Percentiles rank a stretch among this genome's conserved stretches.
Conservation (phyloP, 805 yeast genomes). For the Starmerella riodocensis region DNA sequence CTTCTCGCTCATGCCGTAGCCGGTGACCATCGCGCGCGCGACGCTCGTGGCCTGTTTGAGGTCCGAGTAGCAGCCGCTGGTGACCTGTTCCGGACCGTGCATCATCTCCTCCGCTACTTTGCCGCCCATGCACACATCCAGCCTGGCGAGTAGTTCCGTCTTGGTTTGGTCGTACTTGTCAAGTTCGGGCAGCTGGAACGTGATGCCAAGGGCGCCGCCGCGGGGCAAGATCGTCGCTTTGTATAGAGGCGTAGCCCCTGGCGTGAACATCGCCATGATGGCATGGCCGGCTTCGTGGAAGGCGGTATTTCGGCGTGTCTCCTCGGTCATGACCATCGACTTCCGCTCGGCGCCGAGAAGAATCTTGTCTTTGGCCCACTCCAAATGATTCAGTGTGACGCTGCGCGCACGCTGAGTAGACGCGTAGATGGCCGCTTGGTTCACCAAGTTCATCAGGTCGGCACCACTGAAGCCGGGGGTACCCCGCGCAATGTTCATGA, state of each 20-base stretch:
- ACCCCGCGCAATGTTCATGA: slow-evolving; percentile 84
- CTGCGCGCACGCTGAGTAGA: slow-evolving; percentile 82
- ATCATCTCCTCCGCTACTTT: slow-evolving; percentile 90
- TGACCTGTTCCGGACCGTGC: slow-evolving; percentile 82
- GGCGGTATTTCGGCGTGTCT: slow-evolving; percentile 84
- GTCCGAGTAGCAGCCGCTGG: slow-evolving; percentile 91
- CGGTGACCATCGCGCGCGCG: slow-evolving; percentile 93
- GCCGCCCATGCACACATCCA: slow-evolving; percentile 99
- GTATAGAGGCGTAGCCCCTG: slow-evolving; percentile 88
- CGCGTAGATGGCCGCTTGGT: slow-evolving; percentile 96
- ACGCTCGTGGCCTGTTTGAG: slow-evolving; percentile 77
- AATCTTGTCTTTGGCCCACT: slow-evolving; percentile 98
- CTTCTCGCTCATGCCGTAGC: slow-evolving; percentile 88
- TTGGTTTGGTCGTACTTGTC: slow-evolving; percentile 90
- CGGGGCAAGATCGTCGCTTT: slow-evolving; percentile 95
- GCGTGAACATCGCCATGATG: slow-evolving; percentile 87
- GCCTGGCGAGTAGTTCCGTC: slow-evolving; percentile 74
- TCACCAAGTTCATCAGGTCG: slow-evolving; percentile 84
- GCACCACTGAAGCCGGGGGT: slow-evolving; percentile 99
- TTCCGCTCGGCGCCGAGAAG: slow-evolving; percentile 96
- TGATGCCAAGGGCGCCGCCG: slow-evolving; percentile 91
- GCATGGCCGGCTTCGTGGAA: slow-evolving; percentile 99
- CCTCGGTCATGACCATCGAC: slow-evolving; percentile 96
- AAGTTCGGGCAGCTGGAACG: slow-evolving; percentile 96
- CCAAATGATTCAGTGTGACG: slow-evolving; percentile 83